Base-by-base conservation (phyloP, 2,329 filamentous ascomycete species). In the Aspergillus terreus region DNA sequence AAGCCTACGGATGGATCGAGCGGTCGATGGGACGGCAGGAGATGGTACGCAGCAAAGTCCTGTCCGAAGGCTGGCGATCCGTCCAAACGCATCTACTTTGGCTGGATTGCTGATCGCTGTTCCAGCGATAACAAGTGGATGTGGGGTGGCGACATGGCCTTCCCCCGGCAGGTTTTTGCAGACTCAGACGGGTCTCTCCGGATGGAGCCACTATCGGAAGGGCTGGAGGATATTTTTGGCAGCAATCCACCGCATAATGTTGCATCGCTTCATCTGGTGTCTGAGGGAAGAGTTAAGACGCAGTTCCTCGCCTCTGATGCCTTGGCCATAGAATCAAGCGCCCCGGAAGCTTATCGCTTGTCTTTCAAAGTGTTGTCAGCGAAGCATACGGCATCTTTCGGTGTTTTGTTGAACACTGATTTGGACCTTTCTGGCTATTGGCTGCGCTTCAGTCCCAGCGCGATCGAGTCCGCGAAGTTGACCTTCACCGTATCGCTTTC, bases 11-110 rank as follows among this genome's bases (percentile, higher is more conserved):
- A 48, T 21, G 23, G 38, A 2, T 48, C 46, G 12, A 14, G 33
- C 5, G 23, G 46, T 10, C 9, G 27, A 19, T 42, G 36, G 19
- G 36, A 48, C 15, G 46, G 44, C n/a, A 46, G 19, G 25, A 46
- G 44, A 25, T 36, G 44, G 44, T 36, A 46, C 32, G 44, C 44
- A 23, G 32, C 44, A 11, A 46, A 38, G 19, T 46, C 44, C 19
- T 46, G 32, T 21, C 44, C 44, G 17, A 46, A 46, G 32, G 44
- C 32, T 10, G 12, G 11, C 6, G 44, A 46, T 25, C 44, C 44
- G 9, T 46, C 44, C 15, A 46, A 46, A 21, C 44, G 44, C 25
- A 27, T 27, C 25, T 27, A 27, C 25, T 27, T 27, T 27, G 25
- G 25, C 25, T 27, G 25, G 25, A 27, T 27, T 2, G 25, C 25